Evolutionary conservation across 164 flowering plant species (phyloP), one percentile per base, ranked within the genome.

Genomic region (Stephania cephalantha): DNA sequence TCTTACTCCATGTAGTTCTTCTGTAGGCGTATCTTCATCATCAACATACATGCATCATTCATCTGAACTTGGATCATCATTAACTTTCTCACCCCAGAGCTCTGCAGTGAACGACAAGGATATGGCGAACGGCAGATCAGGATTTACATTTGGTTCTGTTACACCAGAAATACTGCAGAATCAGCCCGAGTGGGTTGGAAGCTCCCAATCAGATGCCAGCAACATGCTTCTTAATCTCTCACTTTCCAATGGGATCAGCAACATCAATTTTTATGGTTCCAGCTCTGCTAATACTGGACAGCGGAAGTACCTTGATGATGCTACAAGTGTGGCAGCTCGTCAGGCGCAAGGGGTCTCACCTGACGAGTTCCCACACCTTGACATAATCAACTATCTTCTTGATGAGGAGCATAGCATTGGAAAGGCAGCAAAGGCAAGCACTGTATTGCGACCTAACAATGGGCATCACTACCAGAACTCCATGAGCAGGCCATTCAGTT

Each of bases 361-460:
- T 1, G 98, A 95, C 72, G 99, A 93, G 42, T 95, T 93, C 76
- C 99, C 99, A 0, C 99, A 95, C 83, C 92, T 93, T 67, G 99
- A 95, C 79, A 93, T 95, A 73, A 95, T 95, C 73, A 90, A 95
- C 77, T 93, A 89, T 75, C 80, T 95, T 69, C 90, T 95, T 35
- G 95, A 93, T 68, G 99, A 95, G 75, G 99, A 93, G 76, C 84
- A 89, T 11, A 77, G 77, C 63, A 73, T 77, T 11, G 88, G 86
- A 25, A 88, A 45, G 71, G 73, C 79, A 1, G 65, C 74, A 20
- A 73, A 72, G 66, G 78, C 71, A 18, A 79, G 76, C 78, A 61
- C 76, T 2, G 71, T 74, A 10, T 79, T 83, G 55, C 65, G 78
- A 71, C 68, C 79, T 11, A 71, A 80, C 79, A 81, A 78, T 71